Base-by-base conservation (phyloP, 805 yeast species). In the Wickerhamomyces kurtzmanii region DNA sequence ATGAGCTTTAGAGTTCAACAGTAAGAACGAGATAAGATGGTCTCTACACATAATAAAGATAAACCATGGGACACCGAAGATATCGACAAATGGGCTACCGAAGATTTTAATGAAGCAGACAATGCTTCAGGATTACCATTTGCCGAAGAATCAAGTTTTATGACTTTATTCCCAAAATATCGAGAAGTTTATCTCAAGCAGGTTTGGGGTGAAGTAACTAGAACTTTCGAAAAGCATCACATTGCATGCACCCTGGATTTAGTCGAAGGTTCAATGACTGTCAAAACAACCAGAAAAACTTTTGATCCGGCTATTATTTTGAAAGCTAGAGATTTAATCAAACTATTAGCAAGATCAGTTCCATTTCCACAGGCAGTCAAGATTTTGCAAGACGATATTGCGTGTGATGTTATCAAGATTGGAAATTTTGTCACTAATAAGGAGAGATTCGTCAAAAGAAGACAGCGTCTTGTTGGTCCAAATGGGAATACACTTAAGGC, bases 1-100 rank as follows among this genome's bases (percentile, higher is more conserved):
- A 23, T 12, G 5, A 17, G 8, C 11, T 5, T 12, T 17, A 6
- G n/a, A 8, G 8, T 12, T 22, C 15, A 13, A 17, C 10, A 4
- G 5, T 17, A 27, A 15, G 10, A 12, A 14, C 12, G 15, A 8
- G 6, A 27, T n/a, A 40, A 26, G 24, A 89, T 89, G 98, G 85
- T 80, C 15, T 84, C 96, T 2, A 84, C 94, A 26, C 87, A 89
- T 55, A 84, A 91, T 55, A 78, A 75, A 48, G 97, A 91, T 45
- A 89, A 89, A 56, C 97, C 97, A 29, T 87, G 97, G 97, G 97
- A 87, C 51, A 87, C 95, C 8, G 84, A 81, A 13, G 96, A 86
- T 42, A 76, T 87, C 32, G 94, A 87, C 52, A 87, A 89, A 53
- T 89, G 98, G 98, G 64, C 69, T 42, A 63, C 75, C 20, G 94